phyloP scores from a whole-genome alignment of 805 yeast species.

The Wickerhamiella australiensis region DNA sequence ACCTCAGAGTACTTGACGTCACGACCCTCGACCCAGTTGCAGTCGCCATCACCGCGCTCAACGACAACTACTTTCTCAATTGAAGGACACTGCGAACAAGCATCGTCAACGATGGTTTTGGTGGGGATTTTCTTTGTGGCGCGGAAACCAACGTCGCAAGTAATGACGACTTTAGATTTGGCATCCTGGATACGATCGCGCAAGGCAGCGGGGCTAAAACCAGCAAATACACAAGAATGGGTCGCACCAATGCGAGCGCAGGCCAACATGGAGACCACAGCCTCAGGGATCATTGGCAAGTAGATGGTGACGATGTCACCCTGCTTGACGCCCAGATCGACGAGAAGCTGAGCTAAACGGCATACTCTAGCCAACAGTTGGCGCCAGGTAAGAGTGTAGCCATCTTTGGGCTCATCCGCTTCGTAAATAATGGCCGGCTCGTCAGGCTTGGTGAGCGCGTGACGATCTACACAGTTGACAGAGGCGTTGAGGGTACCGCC shows the following conservation, averaged over 20 bases:
- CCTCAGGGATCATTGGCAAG: constrained; percentile 97
- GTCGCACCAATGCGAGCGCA: constrained; percentile 88
- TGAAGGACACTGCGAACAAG: constrained; percentile 53
- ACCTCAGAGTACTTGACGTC: constrained; percentile 94
- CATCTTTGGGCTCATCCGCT: constrained; percentile 78
- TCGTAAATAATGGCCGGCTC: constrained; percentile 65
- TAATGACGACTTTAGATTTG: constrained; percentile 70
- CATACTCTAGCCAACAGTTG: constrained; percentile 77
- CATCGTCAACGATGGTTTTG: constrained; percentile 92
- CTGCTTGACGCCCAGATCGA: constrained; percentile 73
- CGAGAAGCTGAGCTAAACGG: constrained; percentile 72
- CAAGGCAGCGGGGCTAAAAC: constrained; percentile 86
- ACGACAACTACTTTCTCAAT: constrained; percentile 78
- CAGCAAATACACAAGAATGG: constrained; percentile 94
- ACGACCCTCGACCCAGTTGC: constrained; percentile 65
- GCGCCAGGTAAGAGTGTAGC: constrained; percentile 65
- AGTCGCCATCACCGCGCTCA: constrained; percentile 66
- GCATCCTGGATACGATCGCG: constrained; percentile 86
- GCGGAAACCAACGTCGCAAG: constrained; percentile 90
- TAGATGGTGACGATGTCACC: constrained; percentile 97
- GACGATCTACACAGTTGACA: constrained; percentile 91
- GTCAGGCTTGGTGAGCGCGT: constrained; percentile 77
- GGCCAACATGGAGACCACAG: constrained; percentile 86
- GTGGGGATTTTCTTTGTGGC: constrained; percentile 79
- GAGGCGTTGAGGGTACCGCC: constrained; percentile 89